A percentile compares a stretch with the other conserved stretches of the same genome.
Evolutionary conservation across 1,284 basidiomycete genomes (phyloP).

Genomic region (Grifola frondosa): DNA sequence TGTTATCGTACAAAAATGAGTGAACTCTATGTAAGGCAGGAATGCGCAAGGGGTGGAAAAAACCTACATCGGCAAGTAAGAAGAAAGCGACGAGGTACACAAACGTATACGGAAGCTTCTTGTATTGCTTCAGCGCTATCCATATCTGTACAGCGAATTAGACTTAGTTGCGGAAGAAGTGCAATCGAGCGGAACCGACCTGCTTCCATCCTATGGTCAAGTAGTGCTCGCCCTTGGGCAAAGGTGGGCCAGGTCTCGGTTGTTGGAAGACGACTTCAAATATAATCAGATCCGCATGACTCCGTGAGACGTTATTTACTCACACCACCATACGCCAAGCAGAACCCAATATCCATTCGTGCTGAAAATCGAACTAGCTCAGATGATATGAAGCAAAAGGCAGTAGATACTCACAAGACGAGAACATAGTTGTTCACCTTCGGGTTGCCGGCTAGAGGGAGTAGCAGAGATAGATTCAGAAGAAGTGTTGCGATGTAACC

Average conservation of each 20-base stretch:
- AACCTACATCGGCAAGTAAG: constrained; percentile 69
- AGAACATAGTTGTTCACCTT: constrained; percentile 73
- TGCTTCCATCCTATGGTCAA: constrained; percentile 82
- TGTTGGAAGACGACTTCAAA: constrained; percentile 71
- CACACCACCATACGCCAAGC: constrained; percentile 81
- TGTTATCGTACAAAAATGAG: constrained; percentile 26
- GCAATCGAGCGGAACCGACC: constrained; percentile 30
- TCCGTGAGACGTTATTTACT: constrained; percentile 24
- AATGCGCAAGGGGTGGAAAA: neutral
- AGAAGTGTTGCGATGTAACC: constrained; percentile 69
- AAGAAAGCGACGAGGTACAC: constrained; percentile 75
- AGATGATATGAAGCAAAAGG: neutral
- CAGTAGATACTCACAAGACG: constrained; percentile 47
- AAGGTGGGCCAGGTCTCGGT: constrained; percentile 67
- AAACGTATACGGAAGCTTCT: constrained; percentile 73
- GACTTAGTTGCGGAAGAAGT: neutral
- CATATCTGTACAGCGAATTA: constrained; percentile 50
- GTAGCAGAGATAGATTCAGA: constrained; percentile 71
- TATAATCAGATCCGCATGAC: constrained; percentile 1
- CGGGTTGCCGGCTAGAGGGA: constrained; percentile 64
- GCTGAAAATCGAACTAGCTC: constrained; percentile 33
- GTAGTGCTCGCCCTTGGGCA: constrained; percentile 73
- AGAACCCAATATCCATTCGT: constrained; percentile 76
- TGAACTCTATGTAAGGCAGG: neutral
- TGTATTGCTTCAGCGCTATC: constrained; percentile 67